phyloP scores from a whole-genome alignment of 2,329 filamentous ascomycete species.

The Calonectria pseudoturangicola region DNA sequence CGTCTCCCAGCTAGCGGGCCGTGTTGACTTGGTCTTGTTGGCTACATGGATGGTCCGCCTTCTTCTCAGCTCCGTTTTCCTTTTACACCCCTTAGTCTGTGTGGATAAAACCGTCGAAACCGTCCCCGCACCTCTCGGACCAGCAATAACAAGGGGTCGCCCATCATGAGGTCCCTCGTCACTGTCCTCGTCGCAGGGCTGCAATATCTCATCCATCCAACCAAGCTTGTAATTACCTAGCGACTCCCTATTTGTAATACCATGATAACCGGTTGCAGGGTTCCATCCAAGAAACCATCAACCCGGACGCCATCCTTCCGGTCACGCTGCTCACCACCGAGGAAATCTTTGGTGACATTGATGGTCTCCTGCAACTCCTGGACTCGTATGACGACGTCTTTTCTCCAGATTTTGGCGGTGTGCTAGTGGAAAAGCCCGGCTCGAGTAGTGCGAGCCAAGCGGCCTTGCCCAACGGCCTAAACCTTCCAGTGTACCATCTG shows the following conservation, averaged over 20 bases:
- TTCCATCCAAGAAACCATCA: constrained; percentile 64
- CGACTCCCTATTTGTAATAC: too few relatives aligned
- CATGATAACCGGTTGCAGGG: constrained; percentile 54
- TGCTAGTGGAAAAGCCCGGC: constrained; percentile 62
- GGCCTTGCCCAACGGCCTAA: neutral
- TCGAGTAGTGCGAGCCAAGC: constrained; percentile 42
- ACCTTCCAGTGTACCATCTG: constrained; percentile 50
- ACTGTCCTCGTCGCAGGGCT: constrained; percentile 62
- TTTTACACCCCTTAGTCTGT: too few relatives aligned
- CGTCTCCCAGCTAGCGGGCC: neutral
- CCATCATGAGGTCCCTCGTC: constrained; percentile 57
- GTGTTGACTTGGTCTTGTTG: neutral
- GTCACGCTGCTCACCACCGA: constrained; percentile 63
- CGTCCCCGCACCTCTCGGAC: neutral
- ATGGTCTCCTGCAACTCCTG: constrained; percentile 58
- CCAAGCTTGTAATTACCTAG: constrained; percentile 56
- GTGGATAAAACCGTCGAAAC: neutral
- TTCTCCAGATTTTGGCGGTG: constrained; percentile 60
- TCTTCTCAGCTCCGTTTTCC: too few relatives aligned
- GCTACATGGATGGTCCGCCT: neutral
- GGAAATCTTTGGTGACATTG: constrained; percentile 62
- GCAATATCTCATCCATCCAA: constrained; percentile 63
- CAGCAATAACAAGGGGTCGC: neutral
- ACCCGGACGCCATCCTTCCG: constrained; percentile 63
- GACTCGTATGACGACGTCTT: constrained; percentile 63